Evolutionary conservation across 306 rosid species (phyloP).

Genomic region (Casuarina equisetifolia): DNA sequence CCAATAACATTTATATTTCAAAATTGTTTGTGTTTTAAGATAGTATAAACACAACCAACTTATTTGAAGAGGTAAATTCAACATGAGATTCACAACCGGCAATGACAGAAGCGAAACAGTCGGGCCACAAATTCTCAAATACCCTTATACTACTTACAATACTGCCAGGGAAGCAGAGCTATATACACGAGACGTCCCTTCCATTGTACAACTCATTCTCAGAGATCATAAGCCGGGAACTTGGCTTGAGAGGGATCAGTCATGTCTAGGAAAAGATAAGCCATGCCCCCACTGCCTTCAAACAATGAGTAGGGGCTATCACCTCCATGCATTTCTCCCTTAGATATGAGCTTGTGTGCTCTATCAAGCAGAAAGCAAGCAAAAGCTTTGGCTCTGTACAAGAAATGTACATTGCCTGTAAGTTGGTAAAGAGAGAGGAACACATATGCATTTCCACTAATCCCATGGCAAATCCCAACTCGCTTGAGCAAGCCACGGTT

Average conservation of each 20-base stretch:
- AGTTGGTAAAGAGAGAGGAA: slow-evolving; percentile 64
- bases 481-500: slow-evolving; percentile 59
- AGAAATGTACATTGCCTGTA: slow-evolving; percentile 42
- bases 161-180: neutral
- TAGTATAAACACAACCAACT: neutral
- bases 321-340: slow-evolving; percentile 69
- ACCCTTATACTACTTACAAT: neutral
- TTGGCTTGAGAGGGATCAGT: slow-evolving; percentile 49
- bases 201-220: slow-evolving; percentile 20
- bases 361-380: slow-evolving; percentile 61
- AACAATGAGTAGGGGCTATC: slow-evolving; percentile 61
- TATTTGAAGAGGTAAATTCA: neutral
- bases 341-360: slow-evolving; percentile 55
- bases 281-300: slow-evolving; percentile 68
- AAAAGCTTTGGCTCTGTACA: slow-evolving; percentile 71
- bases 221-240: slow-evolving; percentile 64
- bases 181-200: slow-evolving; percentile 14
- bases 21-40: neutral
- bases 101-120: neutral
- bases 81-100: neutral
- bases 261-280: slow-evolving; percentile 61
- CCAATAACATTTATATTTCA: too few relatives aligned
- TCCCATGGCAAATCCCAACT: slow-evolving; percentile 71
- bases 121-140: neutral
- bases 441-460: slow-evolving; percentile 68